These are phyloP conservation scores for Albugo laibachii DNA, from an alignment of 352 stramenopile genomes.

Conservation along the genomic window DNA sequence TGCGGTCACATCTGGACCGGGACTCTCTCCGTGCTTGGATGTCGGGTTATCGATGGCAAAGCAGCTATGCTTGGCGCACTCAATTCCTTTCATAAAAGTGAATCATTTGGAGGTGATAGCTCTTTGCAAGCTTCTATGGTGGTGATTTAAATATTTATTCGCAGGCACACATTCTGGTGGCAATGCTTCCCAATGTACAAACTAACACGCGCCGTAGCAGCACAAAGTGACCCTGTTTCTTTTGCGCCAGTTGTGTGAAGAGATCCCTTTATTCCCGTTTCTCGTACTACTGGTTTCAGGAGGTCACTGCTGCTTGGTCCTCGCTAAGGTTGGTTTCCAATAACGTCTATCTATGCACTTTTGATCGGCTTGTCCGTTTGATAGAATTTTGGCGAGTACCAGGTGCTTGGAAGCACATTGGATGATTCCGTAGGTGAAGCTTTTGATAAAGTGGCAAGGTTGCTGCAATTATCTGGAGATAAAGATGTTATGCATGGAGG, in stretches of 20 bases:
- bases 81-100: slow-evolving; percentile 88
- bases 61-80: slow-evolving; percentile 69
- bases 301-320: slow-evolving; percentile 95
- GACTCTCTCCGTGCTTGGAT: slow-evolving; percentile 93
- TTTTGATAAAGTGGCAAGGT: slow-evolving; percentile 95
- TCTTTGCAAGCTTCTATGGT: neutral
- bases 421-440: slow-evolving; percentile 97
- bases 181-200: slow-evolving; percentile 63
- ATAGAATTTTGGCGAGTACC: slow-evolving; percentile 81
- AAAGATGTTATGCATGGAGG: slow-evolving; percentile 68
- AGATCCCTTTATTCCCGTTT: slow-evolving; percentile 65
- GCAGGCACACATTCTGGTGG: slow-evolving; percentile 90
- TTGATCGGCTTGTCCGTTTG: slow-evolving; percentile 7
- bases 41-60: slow-evolving; percentile 77
- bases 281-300: slow-evolving; percentile 94
- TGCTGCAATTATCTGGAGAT: slow-evolving; percentile 67
- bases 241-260: slow-evolving; percentile 31
- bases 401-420: slow-evolving; percentile 89
- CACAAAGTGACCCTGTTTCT: slow-evolving; percentile 10
- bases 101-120: slow-evolving; percentile 90
- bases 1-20: slow-evolving; percentile 90
- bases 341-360: neutral
- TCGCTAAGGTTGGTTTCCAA: slow-evolving; percentile 23
- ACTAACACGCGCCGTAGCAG: neutral
- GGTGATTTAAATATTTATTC: neutral